Evolutionary conservation across 306 rosid genomes (phyloP), one percentile per base, ranked within the genome.

Genomic region (Cicer bijugum): DNA sequence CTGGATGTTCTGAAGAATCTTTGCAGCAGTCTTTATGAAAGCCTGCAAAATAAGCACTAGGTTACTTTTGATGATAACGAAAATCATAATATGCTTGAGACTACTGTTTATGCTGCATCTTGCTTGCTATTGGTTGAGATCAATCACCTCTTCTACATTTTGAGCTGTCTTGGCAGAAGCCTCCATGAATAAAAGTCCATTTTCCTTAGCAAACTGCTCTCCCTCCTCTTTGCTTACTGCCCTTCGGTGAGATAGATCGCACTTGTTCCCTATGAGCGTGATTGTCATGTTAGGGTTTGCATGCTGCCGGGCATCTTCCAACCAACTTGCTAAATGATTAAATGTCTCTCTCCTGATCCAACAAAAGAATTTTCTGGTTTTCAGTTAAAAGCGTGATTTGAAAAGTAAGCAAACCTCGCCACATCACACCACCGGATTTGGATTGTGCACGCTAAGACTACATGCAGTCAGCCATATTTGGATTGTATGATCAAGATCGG

Each of bases 191-290:
- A 93, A 58, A 82, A 93, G 97, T 59, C 98, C 98, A 71, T 93
- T 88, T 86, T 93, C 98, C 85, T 82, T 93, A 0, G 98, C 97
- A 82, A 93, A 93, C 78, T 91, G 97, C 74, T 93, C 97, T 8
- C 98, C 98, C 78, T 93, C 98, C 87, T 93, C 97, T 75, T 85
- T 93, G 85, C 97, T 91, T 69, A 93, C 97, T 12, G 97, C 97
- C 80, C 98, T 86, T 68, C 98, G 78, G 81, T 93, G 97, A 64
- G 94, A 81, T 40, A 91, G 97, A 81, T 93, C 98, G 47, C 89
- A 81, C 84, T 93, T 93, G 85, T 93, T 93, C 44, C 97, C 98
- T 59, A 91, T 69, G 43, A 93, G 98, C 84, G 88, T 93, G 86
- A 93, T 93, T 38, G 97, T 56, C 98, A 93, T 91, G 84, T 89